Percentiles rank a stretch among this genome's conserved stretches.
Evolutionary conservation across 169 alveolate species (phyloP).

Genomic region (Plasmodium sp.): DNA sequence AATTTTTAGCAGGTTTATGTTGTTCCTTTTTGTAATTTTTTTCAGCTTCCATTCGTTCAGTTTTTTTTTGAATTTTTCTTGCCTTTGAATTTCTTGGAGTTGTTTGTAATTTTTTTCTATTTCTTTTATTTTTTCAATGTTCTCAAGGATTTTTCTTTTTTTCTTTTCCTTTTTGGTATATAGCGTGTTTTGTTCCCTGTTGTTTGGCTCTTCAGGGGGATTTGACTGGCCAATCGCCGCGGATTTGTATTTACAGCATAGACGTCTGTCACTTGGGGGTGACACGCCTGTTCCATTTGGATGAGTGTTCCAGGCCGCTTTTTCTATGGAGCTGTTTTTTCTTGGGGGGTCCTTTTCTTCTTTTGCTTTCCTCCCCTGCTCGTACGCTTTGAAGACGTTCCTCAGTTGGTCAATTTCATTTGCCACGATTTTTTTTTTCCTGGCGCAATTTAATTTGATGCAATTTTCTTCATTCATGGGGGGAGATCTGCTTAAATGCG

Average conservation of each 20-base stretch:
- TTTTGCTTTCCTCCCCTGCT: not conserved
- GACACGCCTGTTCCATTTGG: not conserved
- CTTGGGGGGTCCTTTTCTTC: not conserved
- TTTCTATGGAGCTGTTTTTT: not conserved
- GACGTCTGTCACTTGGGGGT: not conserved
- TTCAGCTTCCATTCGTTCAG: conserved; percentile 22
- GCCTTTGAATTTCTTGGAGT: conserved; percentile 28
- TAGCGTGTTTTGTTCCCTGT: not conserved
- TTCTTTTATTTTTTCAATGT: conserved; percentile 61
- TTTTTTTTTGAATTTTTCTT: conserved; percentile 29
- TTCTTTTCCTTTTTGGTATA: not conserved
- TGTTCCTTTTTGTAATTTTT: conserved; percentile 47
- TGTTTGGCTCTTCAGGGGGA: not conserved
- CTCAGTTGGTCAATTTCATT: not conserved
- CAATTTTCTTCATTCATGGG: not conserved
- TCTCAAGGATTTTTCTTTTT: conserved; percentile 41
- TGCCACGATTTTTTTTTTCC: not conserved
- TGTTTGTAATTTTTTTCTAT: conserved; percentile 53
- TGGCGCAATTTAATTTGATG: not conserved
- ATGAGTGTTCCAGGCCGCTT: not conserved
- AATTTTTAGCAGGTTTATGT: conserved; percentile 42
- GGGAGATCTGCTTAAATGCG: not conserved
- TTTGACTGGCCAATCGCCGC: not conserved
- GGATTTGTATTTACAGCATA: not conserved
- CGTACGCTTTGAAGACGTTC: not conserved